Evolutionary conservation across 176 grass and related monocot species (phyloP), one percentile per base, ranked within the genome.

Genomic region (Oryza officinalis): DNA sequence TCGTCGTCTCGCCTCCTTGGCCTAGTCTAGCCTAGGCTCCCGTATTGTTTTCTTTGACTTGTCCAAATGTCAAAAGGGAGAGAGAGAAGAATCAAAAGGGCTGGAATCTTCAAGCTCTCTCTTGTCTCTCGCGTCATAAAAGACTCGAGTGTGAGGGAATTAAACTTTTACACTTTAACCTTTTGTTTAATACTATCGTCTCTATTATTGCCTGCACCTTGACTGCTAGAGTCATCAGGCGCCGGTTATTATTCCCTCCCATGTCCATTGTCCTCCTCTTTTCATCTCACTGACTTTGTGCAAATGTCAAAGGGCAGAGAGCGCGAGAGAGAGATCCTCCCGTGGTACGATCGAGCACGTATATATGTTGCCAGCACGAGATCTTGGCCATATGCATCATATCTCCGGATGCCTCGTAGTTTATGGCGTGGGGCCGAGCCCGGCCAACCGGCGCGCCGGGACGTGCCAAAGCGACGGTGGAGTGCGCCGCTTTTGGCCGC

Each of bases 261-360:
- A 5, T 35, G 33, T 35, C 33, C 33, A 35, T 35, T 35, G 33
- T 35, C 33, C 33, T 35, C 1, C 13, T 1, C 2, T 27, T 65
- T 43, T 6, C 14, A 90, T 83, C 84, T 80, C 75, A 87, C 75
- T 80, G 84, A 87, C 75, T 77, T 67, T 69, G 40, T 3, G 46
- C 37, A 47, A 79, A 83, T 83, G 88, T 90, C 88, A 86, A 86
- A 90, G 74, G 80, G 33, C 67, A 23, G 3, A 17, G 38, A 17
- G 9, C 12, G 76, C 3, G 76, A 3, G 38, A 4, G 41, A 2
- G 49, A 9, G 23, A 4, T 25, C 2, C 18, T 13, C 49, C 54
- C 54, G 54, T 60, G 20, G 54, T 60, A 60, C 54, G 54, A 54
- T 54, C 33, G 17, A 54, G 50, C 50, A 22, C 50, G 17, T 22